Evolutionary conservation across 148 eudicot genomes (phyloP), one percentile per base, ranked within the genome.

Genomic region (Rhododendron henanense): DNA sequence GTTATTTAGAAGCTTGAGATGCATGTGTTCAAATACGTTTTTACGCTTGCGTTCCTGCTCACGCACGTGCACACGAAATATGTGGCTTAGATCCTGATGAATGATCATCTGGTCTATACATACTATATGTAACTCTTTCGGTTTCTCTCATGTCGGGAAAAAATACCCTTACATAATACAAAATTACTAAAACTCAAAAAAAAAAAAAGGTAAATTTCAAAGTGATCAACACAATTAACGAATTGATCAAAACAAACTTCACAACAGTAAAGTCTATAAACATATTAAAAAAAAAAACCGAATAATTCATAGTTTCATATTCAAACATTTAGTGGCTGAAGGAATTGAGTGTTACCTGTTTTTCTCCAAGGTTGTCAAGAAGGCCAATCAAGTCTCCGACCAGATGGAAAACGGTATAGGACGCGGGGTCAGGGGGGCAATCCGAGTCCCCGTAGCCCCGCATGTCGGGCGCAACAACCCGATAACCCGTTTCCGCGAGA

Each of bases 321-420:
- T 50, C 13, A 50, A 50, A 10, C 53, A 50, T 39, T 10, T 50
- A 50, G 55, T 11, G 55, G 55, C 55, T 50, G 14, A 50, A 50
- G 55, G 51, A 48, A 48, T 48, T 48, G 51, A 48, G 2, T 48
- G 1, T 41, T 6, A 41, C 45, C 45, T 41, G 44, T 41, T 41
- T 41, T 41, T 41, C 45, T 41, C 45, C 45, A 51, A 51, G 55
- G 55, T 81, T 10, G n/a, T 81, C 83, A 53, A 81, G 83, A 81
- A 81, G 83, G 67, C 83, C 83, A 55, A 81, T 55, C 63, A 81
- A 55, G 69, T 81, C 83, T 48, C 69, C 83, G 11, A 81, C 83
- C 5, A 55, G 83, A 81, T 81, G 83, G 28, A 81, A 81, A 35
- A 6, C 45, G 11, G 83, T 81, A 18, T 81, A 81, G 6, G 14